phyloP scores from a whole-genome alignment of 306 rosid genomes.

The Fragaria vesca region DNA sequence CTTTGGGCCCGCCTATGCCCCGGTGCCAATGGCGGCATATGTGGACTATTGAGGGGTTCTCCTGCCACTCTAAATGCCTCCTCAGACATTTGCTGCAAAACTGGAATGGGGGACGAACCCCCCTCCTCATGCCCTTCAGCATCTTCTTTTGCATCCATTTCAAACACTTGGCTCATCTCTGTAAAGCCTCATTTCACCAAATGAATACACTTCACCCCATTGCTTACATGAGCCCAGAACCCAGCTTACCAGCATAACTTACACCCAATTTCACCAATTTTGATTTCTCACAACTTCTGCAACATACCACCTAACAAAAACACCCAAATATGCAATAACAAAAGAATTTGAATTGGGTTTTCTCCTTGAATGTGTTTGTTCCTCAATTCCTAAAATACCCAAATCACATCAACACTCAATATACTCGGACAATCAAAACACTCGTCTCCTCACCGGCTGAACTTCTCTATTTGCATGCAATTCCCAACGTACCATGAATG shows the following conservation, averaged over 20 bases:
- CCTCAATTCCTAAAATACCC: constrained; percentile 31
- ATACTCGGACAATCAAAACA: constrained; percentile 32
- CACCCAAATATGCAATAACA: constrained; percentile 26
- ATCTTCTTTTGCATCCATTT: constrained; percentile 51
- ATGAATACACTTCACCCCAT: constrained; percentile 21
- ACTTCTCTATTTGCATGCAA: constrained; percentile 18
- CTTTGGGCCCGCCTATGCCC: constrained; percentile 66
- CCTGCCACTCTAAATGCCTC: constrained; percentile 67
- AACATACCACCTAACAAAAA: constrained; percentile 18
- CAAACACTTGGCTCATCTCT: constrained; percentile 42
- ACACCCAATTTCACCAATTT: constrained; percentile 33
- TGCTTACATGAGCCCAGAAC: background rate
- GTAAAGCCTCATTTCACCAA: constrained; percentile 28
- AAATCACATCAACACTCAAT: constrained; percentile 28
- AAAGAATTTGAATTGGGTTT: constrained; percentile 11
- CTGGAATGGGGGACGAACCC: constrained; percentile 45
- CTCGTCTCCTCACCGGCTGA: constrained; percentile 20
- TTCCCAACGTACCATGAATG: constrained; percentile 29
- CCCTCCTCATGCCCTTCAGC: constrained; percentile 46
- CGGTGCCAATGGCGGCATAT: constrained; percentile 31
- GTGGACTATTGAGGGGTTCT: constrained; percentile 48
- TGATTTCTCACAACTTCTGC: constrained; percentile 13
- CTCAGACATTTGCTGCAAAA: constrained; percentile 63
- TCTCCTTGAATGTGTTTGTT: constrained; percentile 23
- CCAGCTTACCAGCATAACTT: constrained; percentile 13